Conservation (phyloP, 495 filamentous ascomycete genomes). For the Darksidea phi region DNA sequence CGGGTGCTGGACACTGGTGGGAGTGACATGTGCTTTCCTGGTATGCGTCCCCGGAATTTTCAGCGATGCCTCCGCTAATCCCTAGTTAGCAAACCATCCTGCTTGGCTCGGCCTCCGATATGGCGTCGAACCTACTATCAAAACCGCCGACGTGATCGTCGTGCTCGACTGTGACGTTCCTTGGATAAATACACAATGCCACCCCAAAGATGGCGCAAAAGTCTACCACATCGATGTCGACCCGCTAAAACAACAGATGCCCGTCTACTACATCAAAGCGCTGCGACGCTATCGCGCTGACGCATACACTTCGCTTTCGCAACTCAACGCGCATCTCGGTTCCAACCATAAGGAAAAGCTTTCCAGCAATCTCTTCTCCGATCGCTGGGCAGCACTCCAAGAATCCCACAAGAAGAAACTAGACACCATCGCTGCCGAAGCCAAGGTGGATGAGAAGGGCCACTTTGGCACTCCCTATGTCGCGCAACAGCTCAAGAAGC, state of each 20-base stretch:
- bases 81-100: slow-evolving; percentile 27
- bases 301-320: slow-evolving; percentile 65
- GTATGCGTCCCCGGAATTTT: slow-evolving; percentile 7
- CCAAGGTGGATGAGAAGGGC: slow-evolving; percentile 58
- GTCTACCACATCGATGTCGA: slow-evolving; percentile 46
- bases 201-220: slow-evolving; percentile 38
- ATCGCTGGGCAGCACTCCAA: slow-evolving; percentile 58
- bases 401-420: slow-evolving; percentile 60
- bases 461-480: slow-evolving; percentile 71
- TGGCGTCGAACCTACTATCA: slow-evolving; percentile 71
- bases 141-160: slow-evolving; percentile 78
- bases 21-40: slow-evolving; percentile 93
- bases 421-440: slow-evolving; percentile 55
- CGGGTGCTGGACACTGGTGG: slow-evolving; percentile 86
- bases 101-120: slow-evolving; percentile 74
- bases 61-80: neutral
- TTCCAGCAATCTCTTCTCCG: slow-evolving; percentile 33
- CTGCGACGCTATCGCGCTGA: slow-evolving; percentile 75
- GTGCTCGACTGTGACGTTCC: slow-evolving; percentile 80
- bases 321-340: slow-evolving; percentile 59
- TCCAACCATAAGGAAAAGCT: slow-evolving; percentile 42
- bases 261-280: slow-evolving; percentile 71
- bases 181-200: slow-evolving; percentile 63
- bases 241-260: slow-evolving; percentile 47
- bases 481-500: slow-evolving; percentile 59